Percentiles rank a stretch among this genome's conserved stretches.
phyloP scores from a whole-genome alignment of 192 early-diverging fungal species.

The Linnemannia schmuckeri region DNA sequence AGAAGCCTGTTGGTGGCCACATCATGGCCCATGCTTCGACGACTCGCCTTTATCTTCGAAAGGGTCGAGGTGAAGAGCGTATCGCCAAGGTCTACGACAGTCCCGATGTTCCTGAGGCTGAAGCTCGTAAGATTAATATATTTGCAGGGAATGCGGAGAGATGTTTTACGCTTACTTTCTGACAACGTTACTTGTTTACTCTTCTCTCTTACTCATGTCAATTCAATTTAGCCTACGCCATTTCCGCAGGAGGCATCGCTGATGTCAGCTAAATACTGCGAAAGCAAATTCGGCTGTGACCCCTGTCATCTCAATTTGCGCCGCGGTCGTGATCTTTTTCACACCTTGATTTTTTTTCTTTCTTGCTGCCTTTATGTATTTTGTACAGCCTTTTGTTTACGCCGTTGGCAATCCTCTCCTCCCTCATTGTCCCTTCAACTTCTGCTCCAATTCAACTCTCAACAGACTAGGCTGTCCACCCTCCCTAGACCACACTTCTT shows the following conservation, averaged over 20 bases:
- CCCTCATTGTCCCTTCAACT: background rate
- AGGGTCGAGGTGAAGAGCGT: constrained; percentile 84
- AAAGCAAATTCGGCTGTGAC: background rate
- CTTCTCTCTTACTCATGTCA: background rate
- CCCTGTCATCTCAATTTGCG: background rate
- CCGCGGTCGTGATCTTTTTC: background rate
- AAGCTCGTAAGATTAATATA: constrained; percentile 57
- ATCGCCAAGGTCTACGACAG: constrained; percentile 89
- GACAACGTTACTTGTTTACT: background rate
- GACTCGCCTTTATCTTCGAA: constrained; percentile 82
- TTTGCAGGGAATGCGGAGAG: background rate
- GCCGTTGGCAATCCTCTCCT: background rate
- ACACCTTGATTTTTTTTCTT: background rate
- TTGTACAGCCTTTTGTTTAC: background rate
- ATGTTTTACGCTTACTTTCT: background rate
- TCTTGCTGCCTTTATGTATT: no score
- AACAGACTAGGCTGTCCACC: background rate
- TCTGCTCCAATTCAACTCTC: background rate
- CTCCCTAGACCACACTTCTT: background rate
- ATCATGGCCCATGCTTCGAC: constrained; percentile 75
- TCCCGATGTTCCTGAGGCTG: constrained; percentile 82
- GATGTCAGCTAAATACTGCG: constrained; percentile 61
- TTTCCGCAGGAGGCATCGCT: constrained; percentile 80
- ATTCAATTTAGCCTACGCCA: constrained; percentile 68
- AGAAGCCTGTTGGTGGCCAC: constrained; percentile 89